phyloP scores from a whole-genome alignment of 371 early-diverging fungal genomes.

The Fennellomyces sp. region DNA sequence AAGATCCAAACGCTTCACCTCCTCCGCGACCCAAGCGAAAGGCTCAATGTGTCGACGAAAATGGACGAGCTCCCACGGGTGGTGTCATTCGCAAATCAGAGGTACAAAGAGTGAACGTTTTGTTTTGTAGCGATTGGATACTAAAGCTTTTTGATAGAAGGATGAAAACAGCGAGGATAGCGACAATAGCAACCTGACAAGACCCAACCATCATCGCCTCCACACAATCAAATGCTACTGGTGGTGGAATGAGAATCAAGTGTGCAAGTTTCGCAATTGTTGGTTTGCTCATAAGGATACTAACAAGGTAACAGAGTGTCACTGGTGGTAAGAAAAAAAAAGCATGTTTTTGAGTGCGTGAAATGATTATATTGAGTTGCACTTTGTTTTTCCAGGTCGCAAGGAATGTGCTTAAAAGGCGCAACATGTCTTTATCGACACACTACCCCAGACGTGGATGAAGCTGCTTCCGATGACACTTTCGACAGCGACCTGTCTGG shows the following conservation, averaged over 20 bases:
- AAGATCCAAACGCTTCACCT: neutral
- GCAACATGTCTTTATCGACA: no score
- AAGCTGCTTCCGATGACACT: no score
- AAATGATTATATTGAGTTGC: no score
- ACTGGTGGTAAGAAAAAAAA: slow-evolving; percentile 78
- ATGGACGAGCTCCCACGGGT: neutral
- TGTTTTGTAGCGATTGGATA: neutral
- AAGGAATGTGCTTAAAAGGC: no score
- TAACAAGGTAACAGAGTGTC: slow-evolving; percentile 63
- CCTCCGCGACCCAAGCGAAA: neutral
- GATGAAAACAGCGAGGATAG: neutral
- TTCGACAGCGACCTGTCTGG: no score
- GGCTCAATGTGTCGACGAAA: neutral
- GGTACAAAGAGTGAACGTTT: neutral
- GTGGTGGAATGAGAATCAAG: neutral
- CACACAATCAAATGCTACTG: slow-evolving; percentile 46
- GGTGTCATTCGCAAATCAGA: neutral
- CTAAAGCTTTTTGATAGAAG: neutral
- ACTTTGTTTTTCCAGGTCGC: no score
- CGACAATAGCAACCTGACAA: neutral
- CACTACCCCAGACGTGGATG: no score
- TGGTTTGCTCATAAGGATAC: slow-evolving; percentile 73
- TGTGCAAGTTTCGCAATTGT: slow-evolving; percentile 57
- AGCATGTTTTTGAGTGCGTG: no score
- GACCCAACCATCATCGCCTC: neutral